These are phyloP conservation scores for Globisporangium okanoganense DNA, from an alignment of 352 stramenopile genomes.

Conservation along the genomic window DNA sequence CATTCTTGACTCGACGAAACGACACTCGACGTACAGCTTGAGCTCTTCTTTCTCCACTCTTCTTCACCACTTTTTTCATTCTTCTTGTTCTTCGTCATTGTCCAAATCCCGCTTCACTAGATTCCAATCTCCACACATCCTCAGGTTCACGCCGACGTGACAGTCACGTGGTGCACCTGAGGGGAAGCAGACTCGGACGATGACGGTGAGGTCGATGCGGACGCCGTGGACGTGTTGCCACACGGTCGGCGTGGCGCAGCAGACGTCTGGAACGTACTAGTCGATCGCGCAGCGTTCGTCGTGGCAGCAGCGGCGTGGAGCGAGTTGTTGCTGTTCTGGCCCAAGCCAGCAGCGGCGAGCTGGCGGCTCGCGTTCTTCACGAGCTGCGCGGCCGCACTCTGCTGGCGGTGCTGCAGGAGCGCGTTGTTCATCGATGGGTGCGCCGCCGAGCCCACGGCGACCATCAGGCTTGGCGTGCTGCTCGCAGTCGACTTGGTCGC, in stretches of 20 bases:
- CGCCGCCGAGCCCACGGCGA: slow-evolving; percentile 7
- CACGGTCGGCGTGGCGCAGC: slow-evolving; percentile 30
- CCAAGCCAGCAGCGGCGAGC: slow-evolving; percentile 7
- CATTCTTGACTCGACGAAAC: neutral
- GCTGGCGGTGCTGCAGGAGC: slow-evolving; percentile 14
- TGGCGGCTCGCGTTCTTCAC: slow-evolving; percentile 10
- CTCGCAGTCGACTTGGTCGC: neutral
- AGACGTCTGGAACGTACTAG: slow-evolving; percentile 26
- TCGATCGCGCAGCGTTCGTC: slow-evolving; percentile 17
- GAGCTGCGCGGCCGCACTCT: slow-evolving; percentile 9
- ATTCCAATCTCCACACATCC: neutral
- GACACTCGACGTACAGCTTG: neutral
- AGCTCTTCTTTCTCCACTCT: neutral
- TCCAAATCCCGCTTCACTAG: neutral
- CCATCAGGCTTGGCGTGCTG: slow-evolving; percentile 8
- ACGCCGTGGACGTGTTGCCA: slow-evolving; percentile 45
- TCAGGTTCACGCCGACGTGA: slow-evolving; percentile 51
- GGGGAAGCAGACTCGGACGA: slow-evolving; percentile 43
- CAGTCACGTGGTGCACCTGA: slow-evolving; percentile 62
- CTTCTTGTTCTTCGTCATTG: neutral
- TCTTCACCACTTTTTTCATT: neutral
- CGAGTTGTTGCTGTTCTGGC: neutral
- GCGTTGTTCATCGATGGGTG: slow-evolving; percentile 1
- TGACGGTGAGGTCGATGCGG: slow-evolving; percentile 34
- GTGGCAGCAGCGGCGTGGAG: neutral